Conservation (phyloP, 441 rosid species). For the Erodium texanum region DNA sequence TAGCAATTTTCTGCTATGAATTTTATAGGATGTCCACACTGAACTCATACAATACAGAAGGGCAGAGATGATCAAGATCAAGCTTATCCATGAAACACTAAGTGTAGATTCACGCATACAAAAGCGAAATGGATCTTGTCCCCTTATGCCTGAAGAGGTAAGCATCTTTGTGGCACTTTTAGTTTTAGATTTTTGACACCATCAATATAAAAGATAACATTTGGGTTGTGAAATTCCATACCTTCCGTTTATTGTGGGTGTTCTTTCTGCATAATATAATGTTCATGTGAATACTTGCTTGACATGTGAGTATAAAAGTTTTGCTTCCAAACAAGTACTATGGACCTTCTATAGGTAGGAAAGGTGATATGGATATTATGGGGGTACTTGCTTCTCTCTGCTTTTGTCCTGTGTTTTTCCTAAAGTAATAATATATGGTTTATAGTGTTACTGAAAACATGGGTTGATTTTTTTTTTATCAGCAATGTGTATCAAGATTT, state of each 20-base stretch:
- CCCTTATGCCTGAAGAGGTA: slow-evolving; percentile 98
- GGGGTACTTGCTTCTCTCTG: not conserved
- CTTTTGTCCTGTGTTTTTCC: not conserved
- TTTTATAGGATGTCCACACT: slow-evolving; percentile 73
- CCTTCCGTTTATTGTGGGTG: not conserved
- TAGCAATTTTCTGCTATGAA: slow-evolving; percentile 22
- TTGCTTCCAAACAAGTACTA: slow-evolving; percentile 3
- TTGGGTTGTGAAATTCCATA: not conserved
- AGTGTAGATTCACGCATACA: slow-evolving; percentile 52
- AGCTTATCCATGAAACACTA: slow-evolving; percentile 50
- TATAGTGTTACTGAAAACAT: not conserved
- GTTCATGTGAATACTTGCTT: not conserved
- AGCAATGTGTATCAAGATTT: too few relatives aligned
- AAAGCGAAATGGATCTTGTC: slow-evolving; percentile 81
- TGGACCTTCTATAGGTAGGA: slow-evolving; percentile 3
- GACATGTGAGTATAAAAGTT: not conserved
- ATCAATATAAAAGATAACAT: not conserved
- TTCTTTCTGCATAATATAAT: not conserved
- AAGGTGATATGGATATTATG: not conserved
- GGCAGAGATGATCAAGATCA: slow-evolving; percentile 80
- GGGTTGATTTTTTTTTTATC: too few relatives aligned
- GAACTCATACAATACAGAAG: slow-evolving; percentile 87
- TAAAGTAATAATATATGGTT: not conserved
- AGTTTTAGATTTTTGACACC: slow-evolving; percentile 4
- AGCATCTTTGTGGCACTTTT: not conserved